Percentiles rank a stretch among this genome's conserved stretches.
These are phyloP conservation scores for Rhizoctonia solani DNA, from an alignment of 1,284 basidiomycete genomes.

Conservation along the genomic window DNA sequence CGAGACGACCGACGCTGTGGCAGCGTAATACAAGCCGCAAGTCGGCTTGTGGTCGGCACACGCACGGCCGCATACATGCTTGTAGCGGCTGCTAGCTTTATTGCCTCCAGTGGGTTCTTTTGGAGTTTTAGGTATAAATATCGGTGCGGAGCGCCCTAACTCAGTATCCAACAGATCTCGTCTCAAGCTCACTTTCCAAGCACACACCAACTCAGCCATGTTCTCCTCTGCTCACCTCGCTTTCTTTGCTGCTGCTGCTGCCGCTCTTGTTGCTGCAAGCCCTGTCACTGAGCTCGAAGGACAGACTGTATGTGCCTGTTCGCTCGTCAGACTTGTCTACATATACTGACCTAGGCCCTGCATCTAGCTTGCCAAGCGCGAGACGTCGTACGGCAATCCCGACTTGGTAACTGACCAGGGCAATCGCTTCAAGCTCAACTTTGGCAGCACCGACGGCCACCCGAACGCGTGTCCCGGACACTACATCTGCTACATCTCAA, in stretches of 20 bases:
- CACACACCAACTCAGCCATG: neutral
- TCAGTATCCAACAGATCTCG: neutral
- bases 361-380: conserved; percentile 17
- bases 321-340: neutral
- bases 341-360: neutral
- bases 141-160: no score
- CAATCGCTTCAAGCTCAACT: conserved; percentile 29
- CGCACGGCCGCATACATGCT: no score
- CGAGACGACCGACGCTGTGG: no score
- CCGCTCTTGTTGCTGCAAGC: conserved; percentile 2
- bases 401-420: conserved; percentile 32
- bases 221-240: conserved; percentile 1
- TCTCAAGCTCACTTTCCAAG: neutral
- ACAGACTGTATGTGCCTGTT: neutral
- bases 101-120: no score
- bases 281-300: conserved; percentile 11
- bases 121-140: neutral
- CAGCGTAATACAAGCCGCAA: no score
- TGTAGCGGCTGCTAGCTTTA: no score
- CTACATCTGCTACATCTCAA: conserved; percentile 27
- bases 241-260: conserved; percentile 9
- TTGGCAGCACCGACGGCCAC: conserved; percentile 26
- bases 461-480: conserved; percentile 28
- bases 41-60: no score
- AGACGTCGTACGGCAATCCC: conserved; percentile 19